Base-by-base conservation (phyloP, 306 rosid species). In the Pyrus bretschneideri region DNA sequence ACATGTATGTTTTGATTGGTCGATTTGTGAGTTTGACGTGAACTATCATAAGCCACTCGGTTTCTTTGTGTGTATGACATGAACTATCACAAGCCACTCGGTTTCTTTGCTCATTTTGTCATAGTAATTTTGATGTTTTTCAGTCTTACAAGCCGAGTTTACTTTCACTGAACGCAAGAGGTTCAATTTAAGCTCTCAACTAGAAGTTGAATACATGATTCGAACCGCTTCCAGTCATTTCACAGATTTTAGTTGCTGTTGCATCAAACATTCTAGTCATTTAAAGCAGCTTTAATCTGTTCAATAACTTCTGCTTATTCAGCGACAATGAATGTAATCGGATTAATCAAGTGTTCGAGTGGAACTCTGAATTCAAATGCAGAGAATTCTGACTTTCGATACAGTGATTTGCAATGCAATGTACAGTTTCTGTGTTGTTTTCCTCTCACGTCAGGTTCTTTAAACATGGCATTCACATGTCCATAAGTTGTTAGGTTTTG, bases 381-480 rank as follows among this genome's bases (percentile, higher is more conserved):
- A 58, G 63, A 58, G 66, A 61, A 25, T 61, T 55, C 51, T 33
- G 51, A 71, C 52, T 55, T 49, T 11, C 7, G 35, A 7, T 52
- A 51, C 9, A 10, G 22, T 71, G 45, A 65, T 33, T 6, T 45
- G 58, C 27, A 49, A 46, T 2, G 6, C 54, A 49, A 4, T 49
- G 54, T 14, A 1, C 54, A 4, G 5, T 49, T 49, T 49, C 1
- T 14, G 54, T 14, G 54, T 49, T 14, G 19, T 49, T 49, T 49
- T 14, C 7, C 54, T 15, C 54, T 15, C 54, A 49, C 54, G 5
- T 4, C 54, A 15, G 19, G 19, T 14, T 49, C 54, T 13, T 14
- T 46, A 4, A 62, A 89, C 97, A 84, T 91, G 90, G 77, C 80
- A 72, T 46, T 78, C 89, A 87, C 91, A 83, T 85, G 91, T 76